Evolutionary conservation across 2,329 filamentous ascomycete species (phyloP), one percentile per base, ranked within the genome.

Genomic region (Simplicillium sp.): DNA sequence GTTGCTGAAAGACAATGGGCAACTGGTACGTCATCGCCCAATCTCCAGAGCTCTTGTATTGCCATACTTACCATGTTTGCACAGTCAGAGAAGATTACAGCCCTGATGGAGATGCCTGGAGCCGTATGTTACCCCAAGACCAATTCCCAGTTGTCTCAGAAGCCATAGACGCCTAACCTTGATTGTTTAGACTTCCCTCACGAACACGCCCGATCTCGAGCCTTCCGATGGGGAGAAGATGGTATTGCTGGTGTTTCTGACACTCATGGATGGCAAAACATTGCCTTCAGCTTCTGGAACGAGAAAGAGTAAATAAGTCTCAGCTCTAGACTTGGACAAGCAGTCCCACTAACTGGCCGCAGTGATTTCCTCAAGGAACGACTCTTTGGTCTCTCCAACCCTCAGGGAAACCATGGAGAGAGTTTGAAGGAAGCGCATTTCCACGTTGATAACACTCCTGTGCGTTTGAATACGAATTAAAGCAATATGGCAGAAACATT

Each of bases 241-340:
- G 90, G 90, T 48, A 97, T 97, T 64, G 88, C 90, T 42, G 90
- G 90, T 58, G 88, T 97, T 20, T 94, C 66, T 48, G 89, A 96
- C 60, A 87, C 86, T 13, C 90, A 97, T 58, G 88, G 88, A 46
- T 67, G 84, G 41, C 85, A 95, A 64, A 94, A 97, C 61, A 84
- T 97, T 61, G 87, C 85, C 3, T 96, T 97, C 70, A 80, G 87
- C 39, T 97, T 97, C 61, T 97, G 90, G 90, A 97, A 97, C 59
- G 89, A 88, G 61, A 80, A 96, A 68, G 90, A 97, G 88, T 94
- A 49, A 40, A 61, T 51, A n/a, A n/a, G 28, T n/a, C 15, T 36
- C 20, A 35, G 18, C 14, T 29, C 40, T 25, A 37, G 25, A 34
- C 9, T n/a, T 29, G 29, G 36, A 11, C 31, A 33, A 38, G 32